A percentile compares a stretch with the other conserved stretches of the same genome.
phyloP scores from a whole-genome alignment of 345 rosid species.

The Gossypium longicalyx region DNA sequence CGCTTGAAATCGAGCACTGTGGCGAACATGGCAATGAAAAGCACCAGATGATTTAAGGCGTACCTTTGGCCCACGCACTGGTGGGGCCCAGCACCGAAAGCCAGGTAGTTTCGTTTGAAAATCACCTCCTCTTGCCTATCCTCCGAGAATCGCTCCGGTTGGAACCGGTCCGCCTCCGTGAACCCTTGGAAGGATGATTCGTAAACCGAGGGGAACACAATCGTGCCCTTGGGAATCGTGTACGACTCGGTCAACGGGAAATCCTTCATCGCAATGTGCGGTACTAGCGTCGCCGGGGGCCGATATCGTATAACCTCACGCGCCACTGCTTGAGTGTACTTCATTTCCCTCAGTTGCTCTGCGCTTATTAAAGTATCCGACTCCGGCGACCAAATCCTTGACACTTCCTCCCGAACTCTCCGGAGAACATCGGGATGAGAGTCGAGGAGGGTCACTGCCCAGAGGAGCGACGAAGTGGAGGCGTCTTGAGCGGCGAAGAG shows the following conservation, averaged over 20 bases:
- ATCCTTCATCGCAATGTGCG: constrained; percentile 76
- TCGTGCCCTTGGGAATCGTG: constrained; percentile 72
- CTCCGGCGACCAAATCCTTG: constrained; percentile 66
- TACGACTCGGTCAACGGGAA: constrained; percentile 61
- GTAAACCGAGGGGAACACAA: constrained; percentile 73
- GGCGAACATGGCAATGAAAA: constrained; percentile 69
- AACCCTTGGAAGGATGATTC: constrained; percentile 89
- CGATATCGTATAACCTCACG: constrained; percentile 79
- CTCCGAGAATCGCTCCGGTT: constrained; percentile 70
- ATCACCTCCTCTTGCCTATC: constrained; percentile 61
- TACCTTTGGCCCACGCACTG: constrained; percentile 96
- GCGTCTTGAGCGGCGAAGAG: constrained; percentile 90
- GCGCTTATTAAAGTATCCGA: constrained; percentile 47
- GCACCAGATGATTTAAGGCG: constrained; percentile 69
- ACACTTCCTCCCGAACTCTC: constrained; percentile 64
- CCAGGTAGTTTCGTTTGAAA: constrained; percentile 52
- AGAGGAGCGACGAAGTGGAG: constrained; percentile 75
- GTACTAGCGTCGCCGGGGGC: constrained; percentile 79
- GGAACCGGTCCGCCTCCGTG: constrained; percentile 58
- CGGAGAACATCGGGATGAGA: constrained; percentile 60
- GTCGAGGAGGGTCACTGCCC: constrained; percentile 76
- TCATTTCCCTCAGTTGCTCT: constrained; percentile 65
- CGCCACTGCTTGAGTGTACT: constrained; percentile 76
- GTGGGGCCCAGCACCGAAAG: constrained; percentile 87
- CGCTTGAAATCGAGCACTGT: constrained; percentile 58